These are phyloP conservation scores for Ambrosia hybrid DNA, from an alignment of 140 eudicot species.

Conservation along the genomic window DNA sequence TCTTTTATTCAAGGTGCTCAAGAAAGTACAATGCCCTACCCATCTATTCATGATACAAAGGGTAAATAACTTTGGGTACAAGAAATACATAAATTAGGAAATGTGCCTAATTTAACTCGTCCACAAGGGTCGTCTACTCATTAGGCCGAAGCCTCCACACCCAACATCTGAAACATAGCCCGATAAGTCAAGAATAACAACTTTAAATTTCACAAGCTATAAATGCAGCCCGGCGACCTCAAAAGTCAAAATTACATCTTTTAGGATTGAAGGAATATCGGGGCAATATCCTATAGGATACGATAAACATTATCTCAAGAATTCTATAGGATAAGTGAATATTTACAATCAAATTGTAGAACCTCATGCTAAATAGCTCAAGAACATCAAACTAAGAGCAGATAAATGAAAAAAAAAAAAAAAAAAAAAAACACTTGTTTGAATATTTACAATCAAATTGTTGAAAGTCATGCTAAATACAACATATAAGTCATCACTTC, in stretches of 20 bases:
- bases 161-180: too few relatives aligned
- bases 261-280: neutral
- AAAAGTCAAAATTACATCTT: neutral
- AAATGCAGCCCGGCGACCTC: neutral
- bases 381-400: neutral
- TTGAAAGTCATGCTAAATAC: neutral
- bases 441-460: neutral
- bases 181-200: neutral
- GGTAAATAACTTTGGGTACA: too few relatives aligned
- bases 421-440: neutral
- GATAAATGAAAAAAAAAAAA: neutral
- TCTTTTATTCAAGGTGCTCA: too few relatives aligned
- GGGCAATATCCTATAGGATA: neutral
- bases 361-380: neutral
- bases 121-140: too few relatives aligned
- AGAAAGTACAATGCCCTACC: too few relatives aligned
- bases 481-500: conserved; percentile 1
- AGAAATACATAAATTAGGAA: too few relatives aligned
- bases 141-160: too few relatives aligned
- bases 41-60: too few relatives aligned
- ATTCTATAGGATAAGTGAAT: too few relatives aligned
- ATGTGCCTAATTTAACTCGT: too few relatives aligned
- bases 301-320: too few relatives aligned
- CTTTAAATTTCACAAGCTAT: conserved; percentile 9
- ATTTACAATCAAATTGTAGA: neutral